Percentiles rank a stretch among this genome's conserved stretches.
These are phyloP conservation scores for Orbilia oligospora DNA, from an alignment of 2,329 filamentous ascomycete species.

Conservation along the genomic window DNA sequence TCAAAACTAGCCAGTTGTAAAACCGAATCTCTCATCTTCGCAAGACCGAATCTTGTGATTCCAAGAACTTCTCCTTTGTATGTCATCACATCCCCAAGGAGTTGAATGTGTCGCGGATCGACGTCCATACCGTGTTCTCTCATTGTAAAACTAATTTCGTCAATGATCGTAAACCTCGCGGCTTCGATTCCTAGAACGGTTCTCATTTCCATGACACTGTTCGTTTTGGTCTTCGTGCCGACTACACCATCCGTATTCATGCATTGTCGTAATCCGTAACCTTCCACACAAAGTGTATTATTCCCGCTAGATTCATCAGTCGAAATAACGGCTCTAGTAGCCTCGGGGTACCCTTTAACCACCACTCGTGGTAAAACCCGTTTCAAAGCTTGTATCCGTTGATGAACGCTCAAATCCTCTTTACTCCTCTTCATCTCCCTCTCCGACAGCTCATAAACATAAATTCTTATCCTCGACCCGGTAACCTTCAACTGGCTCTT, in stretches of 20 bases:
- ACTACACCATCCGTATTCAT: slow-evolving; percentile 95
- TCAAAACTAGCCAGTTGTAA: slow-evolving; percentile 96
- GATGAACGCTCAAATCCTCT: slow-evolving; percentile 76
- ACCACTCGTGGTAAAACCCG: slow-evolving; percentile 85
- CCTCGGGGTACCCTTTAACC: slow-evolving; percentile 90
- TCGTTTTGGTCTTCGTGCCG: slow-evolving; percentile 80
- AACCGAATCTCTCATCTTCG: slow-evolving; percentile 95
- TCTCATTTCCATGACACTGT: slow-evolving; percentile 90
- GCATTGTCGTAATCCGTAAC: slow-evolving; percentile 88
- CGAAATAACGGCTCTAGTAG: slow-evolving; percentile 88
- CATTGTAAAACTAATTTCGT: slow-evolving; percentile 92
- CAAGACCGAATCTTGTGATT: slow-evolving; percentile 94
- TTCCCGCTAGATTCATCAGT: slow-evolving; percentile 79
- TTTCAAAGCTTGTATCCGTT: slow-evolving; percentile 87
- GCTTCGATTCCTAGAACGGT: slow-evolving; percentile 96
- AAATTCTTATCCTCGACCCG: slow-evolving; percentile 78
- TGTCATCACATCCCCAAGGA: slow-evolving; percentile 98
- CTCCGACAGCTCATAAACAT: slow-evolving; percentile 73
- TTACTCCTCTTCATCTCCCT: slow-evolving; percentile 67
- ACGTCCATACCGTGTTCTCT: slow-evolving; percentile 83
- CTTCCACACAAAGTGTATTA: slow-evolving; percentile 87
- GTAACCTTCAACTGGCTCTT: slow-evolving; percentile 76
- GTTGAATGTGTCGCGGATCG: slow-evolving; percentile 96
- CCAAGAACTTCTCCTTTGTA: slow-evolving; percentile 97
- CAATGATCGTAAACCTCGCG: slow-evolving; percentile 81